Percentiles rank a stretch among this genome's conserved stretches.
Evolutionary conservation across 805 yeast species (phyloP).

Genomic region (Sugiyamaella lignohabitans): DNA sequence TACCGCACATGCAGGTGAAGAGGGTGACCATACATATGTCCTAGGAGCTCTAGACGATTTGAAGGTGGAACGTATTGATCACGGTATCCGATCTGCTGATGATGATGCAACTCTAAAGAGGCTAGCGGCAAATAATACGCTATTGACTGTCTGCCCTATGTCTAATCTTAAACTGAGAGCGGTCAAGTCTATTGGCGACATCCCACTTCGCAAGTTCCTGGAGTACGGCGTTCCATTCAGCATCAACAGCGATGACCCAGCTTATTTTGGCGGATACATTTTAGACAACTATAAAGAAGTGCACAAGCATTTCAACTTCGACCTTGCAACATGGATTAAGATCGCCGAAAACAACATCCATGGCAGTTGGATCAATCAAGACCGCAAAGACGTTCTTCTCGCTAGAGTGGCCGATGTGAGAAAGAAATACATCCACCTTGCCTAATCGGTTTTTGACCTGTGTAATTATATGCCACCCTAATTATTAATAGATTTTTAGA

Average conservation of each 20-base stretch:
- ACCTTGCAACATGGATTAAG: conserved; percentile 51
- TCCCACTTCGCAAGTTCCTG: conserved; percentile 58
- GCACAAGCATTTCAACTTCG: conserved; percentile 59
- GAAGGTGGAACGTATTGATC: conserved; percentile 68
- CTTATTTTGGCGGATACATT: conserved; percentile 81
- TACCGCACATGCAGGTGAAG: conserved; percentile 89
- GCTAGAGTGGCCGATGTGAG: conserved; percentile 16
- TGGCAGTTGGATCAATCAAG: conserved; percentile 67
- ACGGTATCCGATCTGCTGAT: conserved; percentile 63
- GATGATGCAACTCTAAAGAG: conserved; percentile 48
- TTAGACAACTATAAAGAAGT: conserved; percentile 67
- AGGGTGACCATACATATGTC: conserved; percentile 71
- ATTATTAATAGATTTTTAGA: not conserved
- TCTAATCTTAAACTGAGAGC: conserved; percentile 73
- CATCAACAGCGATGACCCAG: conserved; percentile 73
- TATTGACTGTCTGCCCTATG: conserved; percentile 71
- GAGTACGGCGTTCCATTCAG: conserved; percentile 64
- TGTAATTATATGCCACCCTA: not conserved
- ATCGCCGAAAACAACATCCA: conserved; percentile 60
- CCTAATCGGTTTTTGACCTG: not conserved
- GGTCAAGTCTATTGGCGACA: conserved; percentile 56
- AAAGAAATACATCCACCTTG: conserved; percentile 1
- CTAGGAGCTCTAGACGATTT: conserved; percentile 50
- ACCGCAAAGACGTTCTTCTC: conserved; percentile 42
- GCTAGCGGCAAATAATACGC: conserved; percentile 47